Evolutionary conservation across 805 yeast species (phyloP), one percentile per base, ranked within the genome.

Genomic region (Ogataea paradorogensis): DNA sequence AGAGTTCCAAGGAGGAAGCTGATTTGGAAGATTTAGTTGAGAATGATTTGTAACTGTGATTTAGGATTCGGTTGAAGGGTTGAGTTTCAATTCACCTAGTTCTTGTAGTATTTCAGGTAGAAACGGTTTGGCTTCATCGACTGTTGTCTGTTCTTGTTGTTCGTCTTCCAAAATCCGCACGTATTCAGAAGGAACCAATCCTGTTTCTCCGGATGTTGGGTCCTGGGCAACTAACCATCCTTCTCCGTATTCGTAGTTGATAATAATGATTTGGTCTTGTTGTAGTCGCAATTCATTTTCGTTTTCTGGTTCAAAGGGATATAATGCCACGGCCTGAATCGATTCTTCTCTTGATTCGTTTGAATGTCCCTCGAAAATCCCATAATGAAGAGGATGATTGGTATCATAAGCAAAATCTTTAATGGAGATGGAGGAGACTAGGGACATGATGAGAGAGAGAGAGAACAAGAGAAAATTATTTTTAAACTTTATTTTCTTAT

Each of bases 141-240:
- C 20, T 6, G 20, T 16, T 30, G 44, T 8, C 20, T 18, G 20
- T 18, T 18, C 20, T 18, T 32, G 34, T 8, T 38, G 42, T 4
- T 33, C 46, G 10, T 38, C 61, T 27, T 58, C 52, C 25, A 62
- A 30, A 5, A 75, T 59, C 41, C 85, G 83, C 22, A 93, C 96
- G 55, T 90, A 93, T 53, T 86, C 96, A 55, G 90, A 95, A 1
- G 99, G 99, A 5, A 93, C 95, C 36, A 93, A 74, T 2, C 99
- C 99, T 9, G 95, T 85, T 47, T 81, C 84, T 1, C 87, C 88
- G 2, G 84, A 73, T 20, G 56, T 70, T 1, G 86, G 82, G 54
- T 88, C 89, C 51, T 78, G 80, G 0, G 97, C 98, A 36, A 93
- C 97, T 3, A 93, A 73, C 99, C 99, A 93, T 7, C 99, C 99